Conservation (phyloP, 352 stramenopile genomes). For the Peronospora farinosa region DNA sequence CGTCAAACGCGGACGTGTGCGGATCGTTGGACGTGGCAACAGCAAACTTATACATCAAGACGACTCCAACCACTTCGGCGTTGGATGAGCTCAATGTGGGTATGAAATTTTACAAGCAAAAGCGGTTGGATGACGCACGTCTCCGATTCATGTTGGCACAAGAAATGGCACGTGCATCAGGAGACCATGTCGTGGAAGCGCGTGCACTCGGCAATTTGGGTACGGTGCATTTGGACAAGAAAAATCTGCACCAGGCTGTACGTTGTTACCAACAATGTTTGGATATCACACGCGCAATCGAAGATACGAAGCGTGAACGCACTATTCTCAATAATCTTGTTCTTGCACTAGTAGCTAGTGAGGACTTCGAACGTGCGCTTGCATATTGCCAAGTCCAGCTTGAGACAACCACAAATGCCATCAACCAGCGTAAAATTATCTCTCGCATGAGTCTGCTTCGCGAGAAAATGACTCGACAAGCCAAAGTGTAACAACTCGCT, state of each 20-base stretch:
- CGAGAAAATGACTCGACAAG: constrained; percentile 31
- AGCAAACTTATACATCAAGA: constrained; percentile 11
- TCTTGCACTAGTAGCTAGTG: constrained; percentile 57
- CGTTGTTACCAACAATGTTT: constrained; percentile 72
- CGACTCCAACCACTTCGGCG: no score
- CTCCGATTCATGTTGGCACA: constrained; percentile 58
- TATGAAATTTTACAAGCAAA: no score
- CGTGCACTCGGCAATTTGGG: constrained; percentile 71
- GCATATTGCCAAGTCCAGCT: constrained; percentile 63
- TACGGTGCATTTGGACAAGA: constrained; percentile 68
- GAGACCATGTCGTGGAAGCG: constrained; percentile 61
- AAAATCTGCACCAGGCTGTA: constrained; percentile 63
- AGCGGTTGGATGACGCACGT: constrained; percentile 37
- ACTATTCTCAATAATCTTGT: constrained; percentile 84
- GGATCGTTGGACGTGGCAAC: constrained; percentile 20
- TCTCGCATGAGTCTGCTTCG: constrained; percentile 68
- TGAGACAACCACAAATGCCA: constrained; percentile 54
- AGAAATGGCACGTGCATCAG: constrained; percentile 37
- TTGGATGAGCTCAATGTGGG: no score
- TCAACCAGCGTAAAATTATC: constrained; percentile 75
- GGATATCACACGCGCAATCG: constrained; percentile 62
- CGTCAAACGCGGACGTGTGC: constrained; percentile 23
- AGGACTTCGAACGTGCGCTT: constrained; percentile 52
- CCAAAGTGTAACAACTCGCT: constrained; percentile 1
- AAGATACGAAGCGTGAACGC: constrained; percentile 69